Evolutionary conservation across 129 eudicot genomes (phyloP), one percentile per base, ranked within the genome.

Genomic region (Lonicera japonica): DNA sequence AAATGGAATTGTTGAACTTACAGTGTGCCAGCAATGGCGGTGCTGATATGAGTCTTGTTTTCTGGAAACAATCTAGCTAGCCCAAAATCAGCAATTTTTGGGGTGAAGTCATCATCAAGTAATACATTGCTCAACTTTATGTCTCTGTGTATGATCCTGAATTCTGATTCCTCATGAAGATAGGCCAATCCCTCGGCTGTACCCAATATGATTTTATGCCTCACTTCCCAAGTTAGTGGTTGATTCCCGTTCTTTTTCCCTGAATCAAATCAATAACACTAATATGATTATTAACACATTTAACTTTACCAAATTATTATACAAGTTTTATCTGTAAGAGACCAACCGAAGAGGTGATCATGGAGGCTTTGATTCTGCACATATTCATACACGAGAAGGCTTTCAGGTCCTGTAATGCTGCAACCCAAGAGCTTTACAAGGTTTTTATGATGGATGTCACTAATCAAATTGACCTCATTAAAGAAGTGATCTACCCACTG

Each of bases 31-130:
- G 82, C 82, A 34, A 76, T 54, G 20, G 73, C 82, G 13, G 86
- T 80, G 65, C 76, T 80, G n/a, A 80, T 55, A 60, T 80, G 82
- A 24, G 53, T 75, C 34, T 75, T 38, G 38, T 80, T 82, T 59
- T 80, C 79, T 39, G 72, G 82, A 21, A 80, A 69, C 36, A 65
- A 63, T 40, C 82, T 68, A 10, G 79, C 82, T 1, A 80, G 70
- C 6, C 82, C 86, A 60, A 80, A 80, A 76, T 80, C 86, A 53
- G 86, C 79, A 51, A 81, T 76, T 62, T 69, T 76, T 22, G 82
- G 71, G 0, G 56, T 25, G 47, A 76, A 66, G 4, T 73, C 74
- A 17, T 56, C 59, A 13, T 76, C 79, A n/a, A 81, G 64, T 21
- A 81, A 79, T 12, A 81, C 65, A 53, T 81, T 81, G 73, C 77